A percentile compares a stretch with the other conserved stretches of the same genome.
Conservation (phyloP, 2,329 filamentous ascomycete species). For the Plenodomus lindquistii region DNA sequence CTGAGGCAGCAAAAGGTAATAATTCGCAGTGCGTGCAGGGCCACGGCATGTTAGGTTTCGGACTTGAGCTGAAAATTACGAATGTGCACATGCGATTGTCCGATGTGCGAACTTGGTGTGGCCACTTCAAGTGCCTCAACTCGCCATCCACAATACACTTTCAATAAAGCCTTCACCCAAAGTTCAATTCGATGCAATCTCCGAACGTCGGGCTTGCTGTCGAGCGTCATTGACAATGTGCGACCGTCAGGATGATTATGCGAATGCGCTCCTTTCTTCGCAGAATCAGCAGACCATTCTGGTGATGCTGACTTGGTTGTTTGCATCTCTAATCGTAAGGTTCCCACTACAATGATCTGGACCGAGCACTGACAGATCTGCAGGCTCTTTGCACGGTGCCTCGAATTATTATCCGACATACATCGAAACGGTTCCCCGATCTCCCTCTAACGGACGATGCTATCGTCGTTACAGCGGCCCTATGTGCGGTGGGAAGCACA, state of each 20-base stretch:
- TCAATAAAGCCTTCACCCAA: constrained; percentile 19
- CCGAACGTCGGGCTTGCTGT: constrained; percentile 8
- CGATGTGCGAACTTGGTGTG: constrained; percentile 9
- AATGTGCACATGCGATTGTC: constrained; percentile 14
- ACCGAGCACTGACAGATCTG: constrained; percentile 4
- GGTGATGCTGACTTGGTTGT: constrained; percentile 31
- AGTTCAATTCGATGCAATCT: constrained; percentile 24
- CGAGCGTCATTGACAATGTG: constrained; percentile 13
- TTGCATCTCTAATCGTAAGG: constrained; percentile 28
- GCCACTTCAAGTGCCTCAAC: constrained; percentile 8
- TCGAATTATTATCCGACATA: constrained; percentile 22
- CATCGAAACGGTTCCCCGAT: constrained; percentile 10
- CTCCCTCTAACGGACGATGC: constrained; percentile 22
- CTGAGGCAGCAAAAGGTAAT: constrained; percentile 14
- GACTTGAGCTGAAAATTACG: constrained; percentile 18
- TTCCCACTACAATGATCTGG: background rate
- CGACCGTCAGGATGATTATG: constrained; percentile 9
- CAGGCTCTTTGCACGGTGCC: constrained; percentile 23
- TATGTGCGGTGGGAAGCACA: constrained; percentile 28
- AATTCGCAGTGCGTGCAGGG: constrained; percentile 13
- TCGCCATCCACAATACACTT: constrained; percentile 9
- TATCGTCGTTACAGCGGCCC: constrained; percentile 19
- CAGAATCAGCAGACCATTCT: constrained; percentile 31
- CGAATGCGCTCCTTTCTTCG: constrained; percentile 25
- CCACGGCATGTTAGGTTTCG: constrained; percentile 12